Evolutionary conservation across 2,329 filamentous ascomycete species (phyloP), one percentile per base, ranked within the genome.

Genomic region (Alternaria angustiovoidea): DNA sequence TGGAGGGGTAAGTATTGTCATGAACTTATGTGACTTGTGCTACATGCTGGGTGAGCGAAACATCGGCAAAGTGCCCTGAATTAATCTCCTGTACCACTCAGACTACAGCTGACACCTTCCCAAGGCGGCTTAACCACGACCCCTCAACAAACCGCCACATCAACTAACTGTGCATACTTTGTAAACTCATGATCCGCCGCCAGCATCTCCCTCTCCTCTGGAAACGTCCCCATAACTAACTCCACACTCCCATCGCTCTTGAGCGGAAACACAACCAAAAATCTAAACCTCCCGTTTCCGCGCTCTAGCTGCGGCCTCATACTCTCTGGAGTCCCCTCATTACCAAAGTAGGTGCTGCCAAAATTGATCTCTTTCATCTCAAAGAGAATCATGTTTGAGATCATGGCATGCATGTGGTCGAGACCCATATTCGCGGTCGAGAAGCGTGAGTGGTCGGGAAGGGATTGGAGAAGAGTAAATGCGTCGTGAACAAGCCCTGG

Each of bases 201-300:
- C 52, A 87, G 64, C 51, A 71, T 71, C 38, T 79, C 73, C 26
- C 86, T 76, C 65, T 86, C 85, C 36, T 83, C 83, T 22, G 64
- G 62, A 9, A 62, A 62, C 0, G 63, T 69, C 0, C 66, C 64
- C 11, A 69, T 34, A 0, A 54, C 61, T 12, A 70, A 54, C 55
- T 70, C 68, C 3, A 70, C 53, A 22, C 66, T 61, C 4, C 66
- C 65, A 67, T 76, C 70, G 4, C 47, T 30, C 43, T 63, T 72
- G 62, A 75, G 51, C 1, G 73, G 73, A 49, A 55, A 66, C 9
- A 75, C 62, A 12, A 72, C 63, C 38, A 69, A 44, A 41, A 75
- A 75, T 16, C 73, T 64, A 51, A 76, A 73, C 1, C 65, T 60
- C 3, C 59, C 46, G 24, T 63, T 61, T 0, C 63, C 67, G 5